phyloP scores from a whole-genome alignment of 1,284 basidiomycete species.

The Ganoderma sp. region DNA sequence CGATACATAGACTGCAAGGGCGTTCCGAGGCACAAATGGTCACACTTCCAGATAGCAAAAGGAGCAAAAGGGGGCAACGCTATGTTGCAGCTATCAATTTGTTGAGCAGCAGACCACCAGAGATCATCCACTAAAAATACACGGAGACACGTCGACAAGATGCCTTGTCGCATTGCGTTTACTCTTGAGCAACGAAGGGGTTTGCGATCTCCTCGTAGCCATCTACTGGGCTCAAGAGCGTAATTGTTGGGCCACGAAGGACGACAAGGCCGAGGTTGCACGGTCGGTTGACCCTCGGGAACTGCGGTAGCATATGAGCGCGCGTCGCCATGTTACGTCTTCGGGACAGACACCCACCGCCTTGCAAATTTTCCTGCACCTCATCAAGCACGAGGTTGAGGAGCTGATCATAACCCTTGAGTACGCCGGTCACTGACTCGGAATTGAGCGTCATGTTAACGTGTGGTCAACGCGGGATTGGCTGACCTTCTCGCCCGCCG shows the following conservation, averaged over 20 bases:
- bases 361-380: constrained; percentile 76
- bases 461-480: not conserved
- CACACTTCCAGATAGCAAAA: not conserved
- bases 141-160: not conserved
- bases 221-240: constrained; percentile 90
- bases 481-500: constrained; percentile 89
- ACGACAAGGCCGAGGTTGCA: constrained; percentile 81
- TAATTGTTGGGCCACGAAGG: constrained; percentile 90
- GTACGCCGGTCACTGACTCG: constrained; percentile 79
- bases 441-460: constrained; percentile 17
- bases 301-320: constrained; percentile 18
- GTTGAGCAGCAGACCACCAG: not conserved
- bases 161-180: not conserved
- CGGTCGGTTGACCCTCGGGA: constrained; percentile 68
- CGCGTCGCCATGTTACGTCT: constrained; percentile 24
- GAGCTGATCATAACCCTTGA: constrained; percentile 97
- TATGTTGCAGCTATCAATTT: not conserved
- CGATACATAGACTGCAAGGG: not conserved
- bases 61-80: not conserved
- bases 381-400: constrained; percentile 95
- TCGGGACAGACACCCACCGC: constrained; percentile 49
- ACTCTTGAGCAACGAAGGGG: constrained; percentile 69
- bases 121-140: constrained; percentile 11
- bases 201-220: constrained; percentile 91
- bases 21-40: not conserved